phyloP scores from a whole-genome alignment of 2,329 filamentous ascomycete genomes.

The Cladosporium sp. region DNA sequence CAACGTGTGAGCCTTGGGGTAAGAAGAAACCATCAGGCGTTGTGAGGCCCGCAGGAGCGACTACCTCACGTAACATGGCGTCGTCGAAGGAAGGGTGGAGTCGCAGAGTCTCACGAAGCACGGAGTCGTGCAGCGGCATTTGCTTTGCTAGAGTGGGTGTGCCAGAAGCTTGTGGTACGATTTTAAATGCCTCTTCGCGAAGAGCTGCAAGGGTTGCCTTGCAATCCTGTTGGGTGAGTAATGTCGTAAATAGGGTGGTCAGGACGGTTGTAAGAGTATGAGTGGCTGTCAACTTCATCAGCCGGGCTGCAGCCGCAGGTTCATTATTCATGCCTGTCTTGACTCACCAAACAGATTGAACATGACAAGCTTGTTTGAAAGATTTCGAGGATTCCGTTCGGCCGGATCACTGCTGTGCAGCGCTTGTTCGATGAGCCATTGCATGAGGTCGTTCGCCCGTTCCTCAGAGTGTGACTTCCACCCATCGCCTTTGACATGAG shows the following conservation, averaged over 20 bases:
- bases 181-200: conserved; percentile 9
- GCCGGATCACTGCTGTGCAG: conserved; percentile 1
- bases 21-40: conserved; percentile 16
- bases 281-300: background rate
- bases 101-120: conserved; percentile 19
- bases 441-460: conserved; percentile 12
- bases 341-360: conserved; percentile 13
- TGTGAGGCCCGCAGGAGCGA: conserved; percentile 15
- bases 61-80: conserved; percentile 17
- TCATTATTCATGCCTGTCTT: background rate
- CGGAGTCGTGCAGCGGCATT: conserved; percentile 17
- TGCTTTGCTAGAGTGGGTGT: conserved; percentile 6
- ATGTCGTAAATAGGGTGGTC: conserved; percentile 10
- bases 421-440: conserved; percentile 12
- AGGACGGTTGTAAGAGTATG: conserved; percentile 2
- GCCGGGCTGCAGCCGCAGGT: too few species aligned
- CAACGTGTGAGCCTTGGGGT: conserved; percentile 14
- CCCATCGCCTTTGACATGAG: background rate
- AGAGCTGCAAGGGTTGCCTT: conserved; percentile 6
- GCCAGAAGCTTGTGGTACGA: background rate
- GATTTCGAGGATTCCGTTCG: background rate
- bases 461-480: background rate
- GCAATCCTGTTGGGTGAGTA: background rate
- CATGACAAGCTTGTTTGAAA: conserved; percentile 10
- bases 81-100: conserved; percentile 16